phyloP scores from a whole-genome alignment of 1,139 yeast genomes.

The Hyphopichia burtonii region DNA sequence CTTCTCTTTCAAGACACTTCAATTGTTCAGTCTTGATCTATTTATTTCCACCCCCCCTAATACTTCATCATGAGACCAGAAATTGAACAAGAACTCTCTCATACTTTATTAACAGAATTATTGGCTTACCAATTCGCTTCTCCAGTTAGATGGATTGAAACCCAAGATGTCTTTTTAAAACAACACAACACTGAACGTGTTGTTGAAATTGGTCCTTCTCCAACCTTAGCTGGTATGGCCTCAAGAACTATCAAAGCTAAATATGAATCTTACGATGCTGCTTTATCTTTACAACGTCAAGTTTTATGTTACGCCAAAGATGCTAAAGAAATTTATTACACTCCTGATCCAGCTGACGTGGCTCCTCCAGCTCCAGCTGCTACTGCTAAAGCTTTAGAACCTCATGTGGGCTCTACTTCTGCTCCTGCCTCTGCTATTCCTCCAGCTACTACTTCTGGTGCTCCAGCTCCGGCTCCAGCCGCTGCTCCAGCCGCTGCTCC shows the following conservation, averaged over 20 bases:
- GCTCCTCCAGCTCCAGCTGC: constrained; percentile 27
- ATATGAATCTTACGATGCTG: constrained; percentile 97
- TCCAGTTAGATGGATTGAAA: constrained; percentile 99
- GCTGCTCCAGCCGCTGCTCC: constrained; percentile 49
- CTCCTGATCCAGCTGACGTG: constrained; percentile 76
- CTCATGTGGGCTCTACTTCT: constrained; percentile 28
- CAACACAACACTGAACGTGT: constrained; percentile 95
- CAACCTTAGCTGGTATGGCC: constrained; percentile 98
- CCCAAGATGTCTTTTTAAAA: constrained; percentile 94
- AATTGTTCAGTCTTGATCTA: background rate
- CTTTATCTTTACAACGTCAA: constrained; percentile 93
- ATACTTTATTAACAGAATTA: constrained; percentile 88
- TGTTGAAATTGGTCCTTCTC: constrained; percentile 98
- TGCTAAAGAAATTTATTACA: constrained; percentile 92
- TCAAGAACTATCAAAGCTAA: constrained; percentile 93
- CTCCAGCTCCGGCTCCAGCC: constrained; percentile 31
- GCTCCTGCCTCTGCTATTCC: constrained; percentile 17
- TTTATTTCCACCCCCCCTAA: background rate
- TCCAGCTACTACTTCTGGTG: constrained; percentile 6
- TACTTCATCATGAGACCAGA: constrained; percentile 82
- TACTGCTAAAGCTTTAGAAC: constrained; percentile 6
- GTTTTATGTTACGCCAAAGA: constrained; percentile 94
- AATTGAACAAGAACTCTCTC: constrained; percentile 96
- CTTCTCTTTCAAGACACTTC: background rate
- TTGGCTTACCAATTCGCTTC: constrained; percentile 98